Evolutionary conservation across 495 filamentous ascomycete species (phyloP).

Genomic region (Neurospora sublineolata): DNA sequence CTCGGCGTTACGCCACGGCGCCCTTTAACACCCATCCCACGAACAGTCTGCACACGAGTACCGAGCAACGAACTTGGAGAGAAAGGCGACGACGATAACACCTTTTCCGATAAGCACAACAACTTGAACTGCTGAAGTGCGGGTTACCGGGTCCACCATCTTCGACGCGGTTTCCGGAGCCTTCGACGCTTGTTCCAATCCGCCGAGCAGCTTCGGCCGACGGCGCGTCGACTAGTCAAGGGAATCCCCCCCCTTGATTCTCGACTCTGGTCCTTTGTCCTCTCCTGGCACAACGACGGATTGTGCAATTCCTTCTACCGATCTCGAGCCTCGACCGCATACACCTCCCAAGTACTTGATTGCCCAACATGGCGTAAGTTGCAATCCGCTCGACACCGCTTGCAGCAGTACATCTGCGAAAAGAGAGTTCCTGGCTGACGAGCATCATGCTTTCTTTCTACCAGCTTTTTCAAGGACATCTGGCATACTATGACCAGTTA

Average conservation of each 20-base stretch:
- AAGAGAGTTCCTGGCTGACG: neutral
- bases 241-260: neutral
- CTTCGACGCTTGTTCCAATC: neutral
- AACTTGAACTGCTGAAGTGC: neutral
- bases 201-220: neutral
- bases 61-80: constrained; percentile 3
- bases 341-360: neutral
- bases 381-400: neutral
- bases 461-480: constrained; percentile 30
- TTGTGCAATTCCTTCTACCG: neutral
- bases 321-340: neutral
- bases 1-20: constrained; percentile 13
- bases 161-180: neutral
- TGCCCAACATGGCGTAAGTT: neutral
- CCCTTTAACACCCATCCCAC: constrained; percentile 1
- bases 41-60: constrained; percentile 4
- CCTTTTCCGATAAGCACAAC: neutral
- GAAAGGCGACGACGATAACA: neutral
- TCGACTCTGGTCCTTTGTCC: neutral
- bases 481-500: constrained; percentile 91
- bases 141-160: neutral
- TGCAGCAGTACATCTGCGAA: neutral
- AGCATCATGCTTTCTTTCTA: neutral
- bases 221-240: neutral
- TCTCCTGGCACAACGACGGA: neutral